A percentile compares a stretch with the other conserved stretches of the same genome.
These are phyloP conservation scores for Exophiala phaeomuriformis DNA, from an alignment of 2,329 filamentous ascomycete genomes.

Conservation along the genomic window DNA sequence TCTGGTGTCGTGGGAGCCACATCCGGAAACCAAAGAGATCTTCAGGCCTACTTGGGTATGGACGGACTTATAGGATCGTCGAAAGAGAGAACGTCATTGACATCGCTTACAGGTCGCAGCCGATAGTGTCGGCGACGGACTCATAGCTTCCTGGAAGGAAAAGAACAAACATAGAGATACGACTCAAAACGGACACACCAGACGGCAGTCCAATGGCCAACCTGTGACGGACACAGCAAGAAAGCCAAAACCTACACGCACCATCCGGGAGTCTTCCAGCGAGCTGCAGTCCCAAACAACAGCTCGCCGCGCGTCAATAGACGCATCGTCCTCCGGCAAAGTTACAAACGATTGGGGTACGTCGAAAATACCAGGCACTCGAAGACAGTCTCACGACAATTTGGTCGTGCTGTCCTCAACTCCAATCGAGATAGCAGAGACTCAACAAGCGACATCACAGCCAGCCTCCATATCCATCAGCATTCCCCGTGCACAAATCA, in stretches of 20 bases:
- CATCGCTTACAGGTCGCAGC: neutral
- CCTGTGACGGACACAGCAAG: constrained; percentile 4
- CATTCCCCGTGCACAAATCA: constrained; percentile 7
- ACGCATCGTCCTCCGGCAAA: neutral
- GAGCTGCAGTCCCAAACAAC: neutral
- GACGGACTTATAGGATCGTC: neutral
- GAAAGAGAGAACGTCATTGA: neutral
- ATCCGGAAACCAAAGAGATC: constrained; percentile 20
- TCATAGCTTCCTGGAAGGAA: neutral
- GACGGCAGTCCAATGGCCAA: constrained; percentile 4
- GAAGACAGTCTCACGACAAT: neutral
- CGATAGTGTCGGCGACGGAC: constrained; percentile 6
- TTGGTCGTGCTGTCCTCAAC: neutral
- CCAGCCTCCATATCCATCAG: constrained; percentile 7
- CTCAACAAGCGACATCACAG: constrained; percentile 10
- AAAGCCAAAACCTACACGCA: neutral
- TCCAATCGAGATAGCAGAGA: constrained; percentile 20
- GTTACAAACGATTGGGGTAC: neutral
- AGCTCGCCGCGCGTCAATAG: neutral
- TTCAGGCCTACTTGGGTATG: constrained; percentile 24
- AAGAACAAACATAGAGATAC: neutral
- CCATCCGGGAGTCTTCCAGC: constrained; percentile 16
- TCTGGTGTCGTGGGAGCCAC: constrained; percentile 22
- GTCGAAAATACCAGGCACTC: neutral
- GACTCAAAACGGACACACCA: neutral